Evolutionary conservation across 495 filamentous ascomycete species (phyloP).

Genomic region (Staphylotrichum tortipilum): DNA sequence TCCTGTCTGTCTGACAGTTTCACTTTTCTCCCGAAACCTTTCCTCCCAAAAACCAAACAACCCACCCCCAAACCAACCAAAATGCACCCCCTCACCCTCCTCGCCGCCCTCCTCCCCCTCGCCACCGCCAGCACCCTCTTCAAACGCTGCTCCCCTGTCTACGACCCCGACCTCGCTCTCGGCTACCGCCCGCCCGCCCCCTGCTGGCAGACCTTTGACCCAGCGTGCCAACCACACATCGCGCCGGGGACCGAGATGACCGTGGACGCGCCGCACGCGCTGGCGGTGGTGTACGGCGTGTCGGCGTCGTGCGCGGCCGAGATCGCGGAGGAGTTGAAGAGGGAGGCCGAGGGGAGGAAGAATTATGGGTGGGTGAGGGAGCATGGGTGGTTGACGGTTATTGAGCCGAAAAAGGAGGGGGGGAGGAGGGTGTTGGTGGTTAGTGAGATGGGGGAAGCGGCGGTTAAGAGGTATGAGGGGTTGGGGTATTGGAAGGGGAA

Average conservation of each 20-base stretch:
- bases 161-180: constrained; percentile 14
- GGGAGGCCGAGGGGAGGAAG: constrained; percentile 14
- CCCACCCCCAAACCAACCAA: neutral
- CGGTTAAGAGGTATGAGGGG: constrained; percentile 9
- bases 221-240: constrained; percentile 16
- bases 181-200: constrained; percentile 22
- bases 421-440: constrained; percentile 16
- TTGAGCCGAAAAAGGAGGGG: neutral
- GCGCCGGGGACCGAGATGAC: constrained; percentile 9
- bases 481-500: constrained; percentile 6
- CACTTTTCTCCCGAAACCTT: neutral
- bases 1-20: neutral
- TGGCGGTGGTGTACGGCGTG: constrained; percentile 15
- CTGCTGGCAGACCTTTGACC: constrained; percentile 22
- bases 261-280: constrained; percentile 9
- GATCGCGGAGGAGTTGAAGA: constrained; percentile 17
- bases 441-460: constrained; percentile 11
- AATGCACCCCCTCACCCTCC: constrained; percentile 6
- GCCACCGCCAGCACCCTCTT: neutral
- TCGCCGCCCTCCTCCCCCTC: neutral
- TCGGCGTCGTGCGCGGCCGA: constrained; percentile 8
- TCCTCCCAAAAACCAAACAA: neutral
- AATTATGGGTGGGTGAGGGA: constrained; percentile 14
- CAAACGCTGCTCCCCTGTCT: constrained; percentile 19
- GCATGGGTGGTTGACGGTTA: constrained; percentile 10